Base-by-base conservation (phyloP, 2,329 filamentous ascomycete genomes). In the Epichloe glyceriae region DNA sequence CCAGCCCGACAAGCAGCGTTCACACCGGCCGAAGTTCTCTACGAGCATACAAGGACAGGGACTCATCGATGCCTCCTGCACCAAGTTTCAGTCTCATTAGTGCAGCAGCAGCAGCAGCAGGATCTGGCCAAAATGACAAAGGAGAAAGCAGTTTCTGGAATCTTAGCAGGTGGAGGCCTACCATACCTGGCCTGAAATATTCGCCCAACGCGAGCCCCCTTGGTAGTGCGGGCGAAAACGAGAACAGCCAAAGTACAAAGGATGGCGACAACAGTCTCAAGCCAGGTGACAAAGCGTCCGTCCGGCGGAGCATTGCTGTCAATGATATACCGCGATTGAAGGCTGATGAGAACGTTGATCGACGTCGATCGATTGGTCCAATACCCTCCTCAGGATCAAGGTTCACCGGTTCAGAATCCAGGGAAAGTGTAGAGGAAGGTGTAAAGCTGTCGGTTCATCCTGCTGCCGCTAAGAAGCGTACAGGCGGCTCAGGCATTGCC, bases 81-180 rank as follows among this genome's bases (percentile, higher is more conserved):
- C 78, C 78, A 2, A 77, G 76, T 53, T 80, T 82, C 59, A 76
- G 70, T 5, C 68, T 79, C 26, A 65, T 67, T 6, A 66, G 61
- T 37, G 60, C 60, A 5, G 58, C 61, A 6, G 60, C 60, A 5
- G 58, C 61, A 6, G 60, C 60, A 5, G 58, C 61, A 6, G 64
- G 65, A 15, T 55, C 61, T 1, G 63, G 70, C 15, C 61, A 69
- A 10, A 64, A 69, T 26, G 70, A 73, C 4, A 71, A 70, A 3
- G 69, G 67, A 2, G 66, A 70, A 7, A 62, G 66, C 56, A 22
- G 72, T 10, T 82, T 82, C 59, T 82, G 78, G 79, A 80, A 77
- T 53, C 60, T 79, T 19, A 72, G 70, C 37, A 69, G 74, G 20
- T 81, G 77, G 78, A 71, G 69, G 47, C 67, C 68, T 5, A 57